Conservation (phyloP, 2,329 filamentous ascomycete genomes). For the Cordyceps javanica region DNA sequence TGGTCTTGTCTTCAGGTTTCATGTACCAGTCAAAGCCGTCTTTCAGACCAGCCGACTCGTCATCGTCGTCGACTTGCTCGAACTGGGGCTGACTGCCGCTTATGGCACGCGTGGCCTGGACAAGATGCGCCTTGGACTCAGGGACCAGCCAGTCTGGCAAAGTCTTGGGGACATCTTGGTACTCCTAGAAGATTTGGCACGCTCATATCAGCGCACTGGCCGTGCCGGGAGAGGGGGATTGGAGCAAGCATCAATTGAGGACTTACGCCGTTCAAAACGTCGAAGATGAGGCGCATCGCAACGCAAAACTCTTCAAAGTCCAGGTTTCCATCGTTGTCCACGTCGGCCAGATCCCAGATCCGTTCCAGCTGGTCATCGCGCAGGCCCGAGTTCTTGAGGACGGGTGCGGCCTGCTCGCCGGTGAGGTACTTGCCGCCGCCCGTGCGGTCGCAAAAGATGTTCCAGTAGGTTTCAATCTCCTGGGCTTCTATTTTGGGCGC, state of each 20-base stretch:
- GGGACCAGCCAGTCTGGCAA: conserved; percentile 96
- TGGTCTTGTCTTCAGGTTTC: conserved; percentile 80
- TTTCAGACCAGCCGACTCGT: conserved; percentile 77
- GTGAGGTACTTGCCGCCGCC: conserved; percentile 55
- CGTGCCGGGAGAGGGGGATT: no score
- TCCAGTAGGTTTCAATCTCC: conserved; percentile 61
- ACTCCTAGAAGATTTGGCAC: conserved; percentile 56
- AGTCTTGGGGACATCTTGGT: conserved; percentile 74
- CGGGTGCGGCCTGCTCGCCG: conserved; percentile 55
- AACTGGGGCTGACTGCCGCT: conserved; percentile 76
- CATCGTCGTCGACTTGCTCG: conserved; percentile 72
- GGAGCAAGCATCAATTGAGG: neutral
- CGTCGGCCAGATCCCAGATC: conserved; percentile 95
- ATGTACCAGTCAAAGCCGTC: conserved; percentile 99
- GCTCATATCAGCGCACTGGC: conserved; percentile 14
- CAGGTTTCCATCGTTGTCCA: conserved; percentile 93
- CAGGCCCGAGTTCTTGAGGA: conserved; percentile 58
- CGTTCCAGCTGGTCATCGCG: conserved; percentile 78
- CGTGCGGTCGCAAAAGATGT: conserved; percentile 55
- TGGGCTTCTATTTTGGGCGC: conserved; percentile 55
- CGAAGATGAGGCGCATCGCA: conserved; percentile 96
- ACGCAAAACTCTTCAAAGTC: conserved; percentile 99
- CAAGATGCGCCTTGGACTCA: conserved; percentile 86
- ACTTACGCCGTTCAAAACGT: conserved; percentile 86
- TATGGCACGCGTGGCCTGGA: conserved; percentile 75